Evolutionary conservation across 1,139 yeast genomes (phyloP).

Genomic region (Zygoascus sp.): DNA sequence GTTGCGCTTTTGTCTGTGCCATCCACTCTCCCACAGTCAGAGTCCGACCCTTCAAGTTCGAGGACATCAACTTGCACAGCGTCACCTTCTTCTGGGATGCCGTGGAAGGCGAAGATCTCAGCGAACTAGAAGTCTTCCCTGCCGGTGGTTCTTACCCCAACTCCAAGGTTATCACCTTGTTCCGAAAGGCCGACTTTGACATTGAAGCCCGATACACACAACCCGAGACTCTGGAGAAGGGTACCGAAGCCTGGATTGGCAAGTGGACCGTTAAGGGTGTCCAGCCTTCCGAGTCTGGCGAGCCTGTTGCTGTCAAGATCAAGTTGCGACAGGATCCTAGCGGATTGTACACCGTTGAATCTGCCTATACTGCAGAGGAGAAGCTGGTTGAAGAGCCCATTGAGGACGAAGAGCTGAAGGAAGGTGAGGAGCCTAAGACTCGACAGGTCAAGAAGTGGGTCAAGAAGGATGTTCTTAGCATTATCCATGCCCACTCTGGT

Average conservation of each 20-base stretch:
- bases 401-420: constrained; percentile 28
- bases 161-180: constrained; percentile 90
- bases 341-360: constrained; percentile 89
- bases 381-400: constrained; percentile 72
- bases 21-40: constrained; percentile 98
- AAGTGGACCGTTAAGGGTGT: constrained; percentile 88
- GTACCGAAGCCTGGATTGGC: constrained; percentile 63
- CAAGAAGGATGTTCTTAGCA: constrained; percentile 74
- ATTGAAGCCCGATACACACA: constrained; percentile 84
- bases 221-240: constrained; percentile 65
- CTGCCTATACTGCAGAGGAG: constrained; percentile 94
- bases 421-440: constrained; percentile 63
- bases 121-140: constrained; percentile 95
- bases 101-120: constrained; percentile 83
- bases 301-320: constrained; percentile 80
- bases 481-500: constrained; percentile 59
- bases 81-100: constrained; percentile 96
- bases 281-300: constrained; percentile 68
- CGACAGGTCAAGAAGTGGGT: constrained; percentile 89
- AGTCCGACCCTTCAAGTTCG: constrained; percentile 98
- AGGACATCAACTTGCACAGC: constrained; percentile 86
- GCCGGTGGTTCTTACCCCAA: constrained; percentile 90
- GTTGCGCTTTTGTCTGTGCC: constrained; percentile 98
- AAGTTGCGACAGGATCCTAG: constrained; percentile 97
- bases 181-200: constrained; percentile 85